These are phyloP conservation scores for Fusarium nelsonii DNA, from an alignment of 2,329 filamentous ascomycete species.

Conservation along the genomic window DNA sequence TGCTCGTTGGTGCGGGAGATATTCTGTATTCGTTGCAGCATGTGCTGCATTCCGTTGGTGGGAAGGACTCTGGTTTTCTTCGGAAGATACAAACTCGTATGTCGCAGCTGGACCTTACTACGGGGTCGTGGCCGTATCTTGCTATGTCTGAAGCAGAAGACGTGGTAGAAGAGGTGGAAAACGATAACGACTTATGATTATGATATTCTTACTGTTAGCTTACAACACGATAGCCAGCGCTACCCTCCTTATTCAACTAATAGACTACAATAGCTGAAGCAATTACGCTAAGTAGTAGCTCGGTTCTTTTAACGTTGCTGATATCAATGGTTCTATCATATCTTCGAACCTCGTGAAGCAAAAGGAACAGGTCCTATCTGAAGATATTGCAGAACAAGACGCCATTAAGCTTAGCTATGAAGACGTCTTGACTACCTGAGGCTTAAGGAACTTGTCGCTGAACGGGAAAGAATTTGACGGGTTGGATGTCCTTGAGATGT, in stretches of 20 bases:
- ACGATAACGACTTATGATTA: constrained; percentile 1
- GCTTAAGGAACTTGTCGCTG: no score
- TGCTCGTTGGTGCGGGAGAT: constrained; percentile 44
- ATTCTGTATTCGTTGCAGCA: constrained; percentile 40
- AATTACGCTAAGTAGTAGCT: no score
- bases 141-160: constrained; percentile 2
- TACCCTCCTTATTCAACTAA: not conserved
- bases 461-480: no score
- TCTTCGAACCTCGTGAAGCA: no score
- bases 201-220: not conserved
- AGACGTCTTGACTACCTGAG: no score
- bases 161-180: constrained; percentile 3
- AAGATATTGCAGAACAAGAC: no score
- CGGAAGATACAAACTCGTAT: constrained; percentile 37
- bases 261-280: no score
- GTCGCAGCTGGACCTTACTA: constrained; percentile 31
- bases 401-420: no score
- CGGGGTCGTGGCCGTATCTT: constrained; percentile 35
- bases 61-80: constrained; percentile 36
- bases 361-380: no score
- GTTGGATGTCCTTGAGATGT: no score
- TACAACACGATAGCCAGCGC: not conserved
- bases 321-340: no score
- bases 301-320: no score
- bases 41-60: constrained; percentile 43